phyloP scores from a whole-genome alignment of 1,139 yeast species.

The Debaryomycetaceae sp. region DNA sequence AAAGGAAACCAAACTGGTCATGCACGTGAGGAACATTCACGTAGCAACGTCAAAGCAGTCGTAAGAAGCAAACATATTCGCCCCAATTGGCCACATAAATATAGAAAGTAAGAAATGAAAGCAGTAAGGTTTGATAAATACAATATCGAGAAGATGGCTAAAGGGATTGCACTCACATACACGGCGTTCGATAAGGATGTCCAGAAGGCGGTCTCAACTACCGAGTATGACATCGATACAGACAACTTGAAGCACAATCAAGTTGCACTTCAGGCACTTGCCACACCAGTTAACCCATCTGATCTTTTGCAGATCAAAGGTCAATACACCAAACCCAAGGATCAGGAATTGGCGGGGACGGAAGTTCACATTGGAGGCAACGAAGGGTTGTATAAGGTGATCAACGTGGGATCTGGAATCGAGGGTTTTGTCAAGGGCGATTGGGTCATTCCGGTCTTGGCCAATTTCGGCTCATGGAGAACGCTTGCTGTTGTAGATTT shows the following conservation, averaged over 20 bases:
- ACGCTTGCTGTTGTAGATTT: conserved; percentile 20
- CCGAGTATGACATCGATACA: conserved; percentile 30
- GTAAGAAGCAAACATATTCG: neutral
- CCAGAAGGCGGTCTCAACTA: conserved; percentile 12
- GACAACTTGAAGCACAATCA: conserved; percentile 31
- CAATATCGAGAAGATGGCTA: conserved; percentile 7
- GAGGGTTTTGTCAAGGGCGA: conserved; percentile 22
- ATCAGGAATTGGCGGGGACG: conserved; percentile 44
- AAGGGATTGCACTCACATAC: conserved; percentile 24
- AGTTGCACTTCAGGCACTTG: conserved; percentile 55
- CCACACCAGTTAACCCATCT: conserved; percentile 88
- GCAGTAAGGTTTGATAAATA: neutral
- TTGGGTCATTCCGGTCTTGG: conserved; percentile 26
- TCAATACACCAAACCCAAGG: conserved; percentile 79
- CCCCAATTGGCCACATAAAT: neutral
- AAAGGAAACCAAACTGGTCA: no score
- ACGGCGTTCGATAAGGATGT: conserved; percentile 12
- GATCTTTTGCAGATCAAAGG: conserved; percentile 90
- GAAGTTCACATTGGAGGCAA: conserved; percentile 74
- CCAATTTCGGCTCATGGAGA: conserved; percentile 37
- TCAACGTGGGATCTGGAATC: conserved; percentile 20
- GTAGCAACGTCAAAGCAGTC: neutral
- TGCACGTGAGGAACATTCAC: no score
- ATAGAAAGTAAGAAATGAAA: conserved; percentile 1
- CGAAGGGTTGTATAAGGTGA: conserved; percentile 30